A percentile compares a stretch with the other conserved stretches of the same genome.
Evolutionary conservation across 2,329 filamentous ascomycete genomes (phyloP).

Genomic region (Colletotrichum caudatum): DNA sequence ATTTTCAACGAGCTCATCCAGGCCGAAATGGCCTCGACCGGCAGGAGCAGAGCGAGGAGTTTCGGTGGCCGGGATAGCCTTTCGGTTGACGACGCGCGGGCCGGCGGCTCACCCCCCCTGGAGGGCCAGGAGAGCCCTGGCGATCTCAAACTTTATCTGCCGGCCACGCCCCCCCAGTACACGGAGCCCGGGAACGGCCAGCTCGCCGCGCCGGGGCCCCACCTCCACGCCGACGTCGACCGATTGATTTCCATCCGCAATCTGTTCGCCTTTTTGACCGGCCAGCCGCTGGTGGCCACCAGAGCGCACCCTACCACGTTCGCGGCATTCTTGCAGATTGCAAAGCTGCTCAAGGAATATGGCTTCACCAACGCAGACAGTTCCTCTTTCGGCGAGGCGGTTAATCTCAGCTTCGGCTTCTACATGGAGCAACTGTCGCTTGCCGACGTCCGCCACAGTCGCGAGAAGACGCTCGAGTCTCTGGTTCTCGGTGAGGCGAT

Average conservation of each 20-base stretch:
- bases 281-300: slow-evolving; percentile 72
- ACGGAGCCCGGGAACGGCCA: slow-evolving; percentile 50
- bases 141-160: slow-evolving; percentile 67
- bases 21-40: slow-evolving; percentile 54
- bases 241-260: slow-evolving; percentile 71
- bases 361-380: slow-evolving; percentile 69
- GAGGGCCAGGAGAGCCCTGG: slow-evolving; percentile 50
- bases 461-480: slow-evolving; percentile 90
- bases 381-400: slow-evolving; percentile 69
- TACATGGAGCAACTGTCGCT: slow-evolving; percentile 83
- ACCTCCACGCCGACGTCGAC: slow-evolving; percentile 59
- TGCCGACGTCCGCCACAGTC: slow-evolving; percentile 82
- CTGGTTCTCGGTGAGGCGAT: slow-evolving; percentile 91
- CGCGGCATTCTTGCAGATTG: slow-evolving; percentile 65
- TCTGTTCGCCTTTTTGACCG: slow-evolving; percentile 74
- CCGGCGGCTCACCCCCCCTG: slow-evolving; percentile 54
- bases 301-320: slow-evolving; percentile 64
- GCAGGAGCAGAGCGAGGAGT: slow-evolving; percentile 54
- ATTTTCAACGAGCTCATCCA: slow-evolving; percentile 67
- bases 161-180: slow-evolving; percentile 54
- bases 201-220: slow-evolving; percentile 50
- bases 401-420: slow-evolving; percentile 74
- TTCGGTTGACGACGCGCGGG: slow-evolving; percentile 62
- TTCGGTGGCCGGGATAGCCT: slow-evolving; percentile 63
- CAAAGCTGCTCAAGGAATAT: slow-evolving; percentile 66